phyloP scores from a whole-genome alignment of 2,329 filamentous ascomycete species.

The Curvularia hawaiiensis region DNA sequence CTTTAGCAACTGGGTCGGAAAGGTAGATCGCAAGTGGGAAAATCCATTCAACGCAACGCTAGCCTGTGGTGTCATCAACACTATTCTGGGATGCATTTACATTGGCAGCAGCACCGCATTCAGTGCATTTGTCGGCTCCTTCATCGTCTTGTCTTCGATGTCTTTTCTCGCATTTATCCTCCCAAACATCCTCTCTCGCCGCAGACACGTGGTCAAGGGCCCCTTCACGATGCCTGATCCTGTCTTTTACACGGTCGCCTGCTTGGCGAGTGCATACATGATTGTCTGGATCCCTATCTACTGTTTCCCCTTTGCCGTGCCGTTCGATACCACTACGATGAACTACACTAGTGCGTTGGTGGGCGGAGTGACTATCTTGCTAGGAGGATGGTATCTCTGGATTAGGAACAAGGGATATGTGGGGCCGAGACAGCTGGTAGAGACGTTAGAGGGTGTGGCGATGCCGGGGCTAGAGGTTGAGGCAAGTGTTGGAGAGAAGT shows the following conservation, averaged over 20 bases:
- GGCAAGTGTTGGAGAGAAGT: not conserved
- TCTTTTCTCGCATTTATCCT: constrained; percentile 70
- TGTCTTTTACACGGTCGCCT: constrained; percentile 55
- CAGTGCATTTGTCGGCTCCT: constrained; percentile 67
- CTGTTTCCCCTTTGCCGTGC: constrained; percentile 59
- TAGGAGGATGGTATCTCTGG: constrained; percentile 52
- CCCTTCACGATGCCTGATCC: constrained; percentile 60
- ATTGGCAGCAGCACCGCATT: constrained; percentile 71
- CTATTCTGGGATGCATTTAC: constrained; percentile 67
- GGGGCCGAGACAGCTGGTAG: constrained; percentile 41
- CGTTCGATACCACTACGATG: constrained; percentile 55
- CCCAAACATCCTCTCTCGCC: constrained; percentile 49
- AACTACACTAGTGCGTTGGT: constrained; percentile 61
- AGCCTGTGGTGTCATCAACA: constrained; percentile 56
- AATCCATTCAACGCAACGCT: constrained; percentile 64
- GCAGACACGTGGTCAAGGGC: constrained; percentile 57
- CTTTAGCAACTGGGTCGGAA: constrained; percentile 54
- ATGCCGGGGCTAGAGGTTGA: not conserved
- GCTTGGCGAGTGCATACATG: constrained; percentile 62
- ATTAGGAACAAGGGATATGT: constrained; percentile 48
- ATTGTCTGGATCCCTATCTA: constrained; percentile 67
- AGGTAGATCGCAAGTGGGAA: constrained; percentile 53
- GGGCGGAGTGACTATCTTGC: constrained; percentile 57
- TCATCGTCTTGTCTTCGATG: constrained; percentile 59
- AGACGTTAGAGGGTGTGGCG: constrained; percentile 22